Percentiles rank a stretch among this genome's conserved stretches.
Conservation (phyloP, 2,329 filamentous ascomycete genomes). For the Talaromyces sp. region DNA sequence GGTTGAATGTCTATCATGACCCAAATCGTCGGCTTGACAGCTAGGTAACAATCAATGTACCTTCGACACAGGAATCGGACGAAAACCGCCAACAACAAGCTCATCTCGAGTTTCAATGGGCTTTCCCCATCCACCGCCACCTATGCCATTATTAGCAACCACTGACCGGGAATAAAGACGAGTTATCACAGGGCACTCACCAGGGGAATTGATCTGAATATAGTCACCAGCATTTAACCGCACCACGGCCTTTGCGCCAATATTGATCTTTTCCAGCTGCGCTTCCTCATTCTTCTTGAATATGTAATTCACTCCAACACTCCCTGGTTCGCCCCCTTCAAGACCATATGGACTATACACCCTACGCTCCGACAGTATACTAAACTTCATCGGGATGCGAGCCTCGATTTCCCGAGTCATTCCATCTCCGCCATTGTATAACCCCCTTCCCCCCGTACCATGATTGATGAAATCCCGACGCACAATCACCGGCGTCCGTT, state of each 20-base stretch:
- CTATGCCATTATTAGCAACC: constrained; percentile 8
- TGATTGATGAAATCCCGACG: constrained; percentile 62
- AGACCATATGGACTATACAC: constrained; percentile 74
- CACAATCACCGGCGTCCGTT: constrained; percentile 67
- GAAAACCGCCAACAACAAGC: not conserved
- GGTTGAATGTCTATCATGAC: too few species aligned
- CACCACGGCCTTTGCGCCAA: constrained; percentile 16
- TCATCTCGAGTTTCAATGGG: not conserved
- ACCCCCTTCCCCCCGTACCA: constrained; percentile 60
- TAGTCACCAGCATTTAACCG: constrained; percentile 12
- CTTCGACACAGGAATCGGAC: not conserved
- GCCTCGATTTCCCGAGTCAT: constrained; percentile 75
- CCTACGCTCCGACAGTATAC: constrained; percentile 68
- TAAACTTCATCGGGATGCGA: constrained; percentile 68
- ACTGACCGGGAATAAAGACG: not conserved
- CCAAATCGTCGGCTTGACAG: too few species aligned
- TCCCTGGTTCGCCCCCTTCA: constrained; percentile 61
- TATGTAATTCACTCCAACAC: constrained; percentile 17
- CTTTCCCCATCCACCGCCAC: constrained; percentile 18
- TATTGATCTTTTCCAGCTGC: constrained; percentile 17
- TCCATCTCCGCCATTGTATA: constrained; percentile 66
- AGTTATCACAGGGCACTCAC: not conserved
- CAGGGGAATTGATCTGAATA: constrained; percentile 18
- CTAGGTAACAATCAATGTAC: not conserved
- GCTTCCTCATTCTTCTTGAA: constrained; percentile 16